Base-by-base conservation (phyloP, 1,284 basidiomycete genomes). In the Volvariella surrecta region DNA sequence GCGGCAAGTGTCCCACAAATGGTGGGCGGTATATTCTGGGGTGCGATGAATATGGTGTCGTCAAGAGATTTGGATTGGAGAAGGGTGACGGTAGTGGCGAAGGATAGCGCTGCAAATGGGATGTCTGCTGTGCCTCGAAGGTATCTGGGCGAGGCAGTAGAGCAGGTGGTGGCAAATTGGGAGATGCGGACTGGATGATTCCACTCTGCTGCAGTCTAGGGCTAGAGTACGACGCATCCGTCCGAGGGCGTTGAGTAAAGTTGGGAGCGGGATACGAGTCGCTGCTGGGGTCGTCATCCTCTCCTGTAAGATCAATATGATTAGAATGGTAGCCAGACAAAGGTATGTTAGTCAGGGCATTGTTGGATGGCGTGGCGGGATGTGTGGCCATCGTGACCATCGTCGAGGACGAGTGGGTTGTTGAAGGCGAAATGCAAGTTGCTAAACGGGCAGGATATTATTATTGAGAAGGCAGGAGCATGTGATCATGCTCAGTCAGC, bases 281-380 rank as follows among this genome's bases (percentile, higher is more conserved):
- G 18, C 6, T 69, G 51, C 71, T 68, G 48, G 61, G 57, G 49
- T 70, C 68, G 52, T 74, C 73, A 56, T 77, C 76, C 57, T 79
- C 76, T 42, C 63, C 60, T n/a, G 78, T 81, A 48, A 81, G 66
- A 64, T 81, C 78, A 37, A 46, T 81, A 50, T 67, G 70, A 47
- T 68, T 64, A 31, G 63, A 57, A 18, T 53, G 53, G 40, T 46
- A 46, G 42, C 50, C 48, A 16, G 52, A 52, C 18, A 35, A 16
- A 8, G 34, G 15, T n/a, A 35, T 16, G 18, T 15, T 35, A n/a
- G 34, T 7, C 34, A 35, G 34, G 6, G 2, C 47, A 46, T 34
- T 38, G 21, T 43, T 47, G 49, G 50, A 20, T 48, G 32, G 31
- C 34, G 49, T 43, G 46, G 40, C 39, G 39, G 50, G 35, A 18